Percentiles rank a stretch among this genome's conserved stretches.
Conservation (phyloP, 768 basidiomycete species). For the Solioccasus polychromus region DNA sequence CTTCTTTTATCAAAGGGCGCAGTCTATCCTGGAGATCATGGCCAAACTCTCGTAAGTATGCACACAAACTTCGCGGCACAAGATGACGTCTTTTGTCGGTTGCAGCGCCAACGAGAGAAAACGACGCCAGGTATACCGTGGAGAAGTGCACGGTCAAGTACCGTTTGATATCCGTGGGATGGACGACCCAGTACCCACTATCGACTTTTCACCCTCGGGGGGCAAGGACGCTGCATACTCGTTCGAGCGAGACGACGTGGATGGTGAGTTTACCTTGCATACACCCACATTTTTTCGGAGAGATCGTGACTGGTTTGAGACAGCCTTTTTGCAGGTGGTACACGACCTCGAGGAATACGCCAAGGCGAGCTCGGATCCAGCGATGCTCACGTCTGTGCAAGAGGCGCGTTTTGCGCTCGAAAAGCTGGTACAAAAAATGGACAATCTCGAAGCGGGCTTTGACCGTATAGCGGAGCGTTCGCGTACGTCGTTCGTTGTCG, state of each 20-base stretch:
- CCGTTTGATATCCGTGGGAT: constrained; percentile 84
- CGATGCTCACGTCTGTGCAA: constrained; percentile 52
- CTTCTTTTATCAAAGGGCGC: constrained; percentile 79
- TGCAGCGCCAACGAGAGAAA: constrained; percentile 72
- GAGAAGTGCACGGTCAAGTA: constrained; percentile 80
- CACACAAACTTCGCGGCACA: background rate
- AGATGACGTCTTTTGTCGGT: constrained; percentile 6
- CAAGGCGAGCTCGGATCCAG: constrained; percentile 41
- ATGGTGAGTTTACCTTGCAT: constrained; percentile 53
- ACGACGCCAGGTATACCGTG: constrained; percentile 79
- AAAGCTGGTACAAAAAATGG: constrained; percentile 74
- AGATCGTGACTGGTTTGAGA: constrained; percentile 9
- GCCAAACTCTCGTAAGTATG: constrained; percentile 77
- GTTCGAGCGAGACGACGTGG: constrained; percentile 66
- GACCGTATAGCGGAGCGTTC: constrained; percentile 85
- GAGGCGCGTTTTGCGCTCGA: constrained; percentile 64
- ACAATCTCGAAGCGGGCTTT: constrained; percentile 74
- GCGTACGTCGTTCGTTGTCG: constrained; percentile 43
- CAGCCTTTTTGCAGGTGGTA: constrained; percentile 60
- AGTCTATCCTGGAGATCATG: constrained; percentile 82
- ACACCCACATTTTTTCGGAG: too few relatives aligned
- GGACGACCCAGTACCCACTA: constrained; percentile 73
- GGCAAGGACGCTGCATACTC: constrained; percentile 61
- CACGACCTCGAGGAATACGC: constrained; percentile 65
- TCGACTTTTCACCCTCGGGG: constrained; percentile 77